Percentiles rank a stretch among this genome's conserved stretches.
Evolutionary conservation across 2,329 filamentous ascomycete genomes (phyloP).

Genomic region (Colletotrichum abscissum): DNA sequence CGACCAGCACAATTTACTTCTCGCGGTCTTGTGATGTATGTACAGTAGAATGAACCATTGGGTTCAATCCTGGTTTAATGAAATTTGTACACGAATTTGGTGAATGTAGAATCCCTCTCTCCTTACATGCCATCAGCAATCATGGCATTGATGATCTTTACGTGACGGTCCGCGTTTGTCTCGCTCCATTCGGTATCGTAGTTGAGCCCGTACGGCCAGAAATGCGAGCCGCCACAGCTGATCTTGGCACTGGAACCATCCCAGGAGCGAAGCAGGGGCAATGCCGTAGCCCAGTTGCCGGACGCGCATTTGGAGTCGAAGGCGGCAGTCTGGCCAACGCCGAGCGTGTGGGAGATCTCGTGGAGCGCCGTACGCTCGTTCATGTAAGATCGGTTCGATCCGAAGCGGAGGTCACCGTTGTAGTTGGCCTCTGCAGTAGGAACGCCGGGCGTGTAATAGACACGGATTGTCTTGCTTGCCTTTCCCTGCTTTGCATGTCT

Average conservation of each 20-base stretch:
- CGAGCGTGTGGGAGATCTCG: slow-evolving; percentile 60
- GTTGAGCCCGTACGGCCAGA: slow-evolving; percentile 56
- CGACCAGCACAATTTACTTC: neutral
- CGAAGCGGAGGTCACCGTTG: slow-evolving; percentile 60
- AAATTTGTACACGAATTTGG: neutral
- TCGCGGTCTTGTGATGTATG: neutral
- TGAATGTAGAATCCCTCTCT: neutral
- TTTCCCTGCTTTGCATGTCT: slow-evolving; percentile 50
- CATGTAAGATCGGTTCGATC: slow-evolving; percentile 57
- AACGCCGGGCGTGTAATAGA: slow-evolving; percentile 55
- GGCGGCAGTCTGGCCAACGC: slow-evolving; percentile 55
- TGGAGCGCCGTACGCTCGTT: slow-evolving; percentile 60
- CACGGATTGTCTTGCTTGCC: slow-evolving; percentile 51
- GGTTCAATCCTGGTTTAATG: neutral
- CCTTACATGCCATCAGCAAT: slow-evolving; percentile 48
- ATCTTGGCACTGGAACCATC: slow-evolving; percentile 51
- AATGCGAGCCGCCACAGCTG: slow-evolving; percentile 52
- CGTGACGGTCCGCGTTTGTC: slow-evolving; percentile 55
- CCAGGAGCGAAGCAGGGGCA: slow-evolving; percentile 51
- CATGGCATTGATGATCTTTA: slow-evolving; percentile 57
- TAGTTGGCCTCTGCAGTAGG: slow-evolving; percentile 58
- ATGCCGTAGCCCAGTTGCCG: slow-evolving; percentile 54
- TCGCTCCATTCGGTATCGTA: slow-evolving; percentile 58
- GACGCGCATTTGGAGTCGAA: slow-evolving; percentile 53
- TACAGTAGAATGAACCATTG: neutral